Evolutionary conservation across 352 stramenopile genomes (phyloP).

Genomic region (Elongisporangium senticosum): DNA sequence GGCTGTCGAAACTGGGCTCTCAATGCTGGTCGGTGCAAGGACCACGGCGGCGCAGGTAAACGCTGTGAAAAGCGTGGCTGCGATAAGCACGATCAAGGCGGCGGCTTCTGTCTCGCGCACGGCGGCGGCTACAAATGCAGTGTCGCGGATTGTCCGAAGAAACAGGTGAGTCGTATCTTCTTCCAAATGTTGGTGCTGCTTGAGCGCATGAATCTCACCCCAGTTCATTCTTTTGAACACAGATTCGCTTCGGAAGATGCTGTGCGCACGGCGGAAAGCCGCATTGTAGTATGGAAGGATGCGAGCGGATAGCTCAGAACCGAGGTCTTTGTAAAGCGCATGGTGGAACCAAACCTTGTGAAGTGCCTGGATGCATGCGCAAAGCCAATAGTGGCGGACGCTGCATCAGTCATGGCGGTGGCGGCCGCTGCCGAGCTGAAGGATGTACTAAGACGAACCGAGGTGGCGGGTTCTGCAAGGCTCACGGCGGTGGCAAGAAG

Average conservation of each 20-base stretch:
- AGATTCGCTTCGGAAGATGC: conserved; percentile 70
- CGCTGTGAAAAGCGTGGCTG: conserved; percentile 59
- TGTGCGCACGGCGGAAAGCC: conserved; percentile 75
- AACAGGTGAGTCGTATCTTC: conserved; percentile 36
- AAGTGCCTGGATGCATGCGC: conserved; percentile 47
- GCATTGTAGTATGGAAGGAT: conserved; percentile 56
- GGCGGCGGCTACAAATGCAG: conserved; percentile 67
- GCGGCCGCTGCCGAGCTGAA: conserved; percentile 57
- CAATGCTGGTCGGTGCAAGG: conserved; percentile 64
- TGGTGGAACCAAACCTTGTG: conserved; percentile 64
- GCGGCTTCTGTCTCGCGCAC: conserved; percentile 67
- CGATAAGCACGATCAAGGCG: conserved; percentile 77
- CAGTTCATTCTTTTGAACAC: background rate
- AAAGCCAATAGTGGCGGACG: conserved; percentile 72
- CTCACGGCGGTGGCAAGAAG: conserved; percentile 76
- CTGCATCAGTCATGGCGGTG: conserved; percentile 80
- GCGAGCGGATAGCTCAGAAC: conserved; percentile 56
- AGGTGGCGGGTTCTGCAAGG: conserved; percentile 73
- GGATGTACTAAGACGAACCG: conserved; percentile 73
- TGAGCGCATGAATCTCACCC: background rate
- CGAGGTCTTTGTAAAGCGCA: conserved; percentile 77
- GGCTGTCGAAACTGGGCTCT: conserved; percentile 61
- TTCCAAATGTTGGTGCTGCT: background rate
- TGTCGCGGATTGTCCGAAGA: conserved; percentile 70
- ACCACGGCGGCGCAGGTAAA: conserved; percentile 65